Evolutionary conservation across 2,329 filamentous ascomycete species (phyloP), one percentile per base, ranked within the genome.

Genomic region (Apiospora rasikravindrae): DNA sequence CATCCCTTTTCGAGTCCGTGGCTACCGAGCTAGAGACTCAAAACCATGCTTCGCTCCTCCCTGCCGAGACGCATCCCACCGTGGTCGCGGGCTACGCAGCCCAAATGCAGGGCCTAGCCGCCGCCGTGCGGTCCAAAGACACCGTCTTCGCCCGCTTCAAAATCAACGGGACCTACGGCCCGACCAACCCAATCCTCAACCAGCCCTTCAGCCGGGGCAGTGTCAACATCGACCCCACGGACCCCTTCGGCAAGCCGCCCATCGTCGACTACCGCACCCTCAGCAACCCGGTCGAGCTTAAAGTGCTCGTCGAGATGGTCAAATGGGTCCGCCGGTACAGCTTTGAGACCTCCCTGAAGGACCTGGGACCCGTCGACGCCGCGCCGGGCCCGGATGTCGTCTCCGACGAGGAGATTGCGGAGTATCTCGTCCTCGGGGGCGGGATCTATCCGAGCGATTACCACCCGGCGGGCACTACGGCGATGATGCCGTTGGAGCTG

Each of bases 251-350:
- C 19, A 76, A 73, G 2, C 78, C 81, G 69, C 83, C 83, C 0
- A 68, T 82, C 0, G 80, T 85, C 7, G 83, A 85, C 75, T 83
- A 83, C 72, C 77, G 82, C 10, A 80, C 80, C 2, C 79, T 83
- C 1, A 80, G 75, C 26, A 85, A 84, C 71, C 82, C 83, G 0
- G 72, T 84, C 13, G 83, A 84, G 70, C 71, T 79, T 16, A 81
- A 81, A 61, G 76, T 84, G 69, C 79, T 82, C 73, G 75, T 82
- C 26, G 82, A 84, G 70, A 80, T 80, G 70, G 73, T 84, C 71
- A 81, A 78, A 37, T 85, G 83, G 74, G 78, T 77, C n/a, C 78
- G 79, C 42, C 78, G 81, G 2, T 82, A 79, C 70, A 78, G 81
- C 75, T 80, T 83, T 53, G 78, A 82, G 73, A 84, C 82, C 33